Evolutionary conservation across 805 yeast species (phyloP), one percentile per base, ranked within the genome.

Genomic region (Zygoascus ofunaensis): DNA sequence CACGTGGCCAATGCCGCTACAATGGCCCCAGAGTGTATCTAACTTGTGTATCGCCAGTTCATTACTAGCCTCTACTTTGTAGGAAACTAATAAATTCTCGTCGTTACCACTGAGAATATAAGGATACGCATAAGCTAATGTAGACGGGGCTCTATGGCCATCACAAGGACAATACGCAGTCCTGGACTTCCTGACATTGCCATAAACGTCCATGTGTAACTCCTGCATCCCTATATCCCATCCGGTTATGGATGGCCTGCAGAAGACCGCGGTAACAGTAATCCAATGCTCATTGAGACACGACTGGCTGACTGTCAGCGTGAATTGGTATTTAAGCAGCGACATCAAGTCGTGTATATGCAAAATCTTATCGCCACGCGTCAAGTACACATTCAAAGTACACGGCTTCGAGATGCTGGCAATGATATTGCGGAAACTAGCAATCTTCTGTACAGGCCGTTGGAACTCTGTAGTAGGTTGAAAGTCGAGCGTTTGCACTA

Each of bases 1-100:
- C 14, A 47, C 42, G 21, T 45, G 40, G 21, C 35, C 24, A 4
- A 43, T 22, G 10, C 35, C 42, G 19, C 36, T 34, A 21, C 42
- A 39, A 35, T 47, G 44, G 3, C 50, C 50, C 46, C 44, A 47
- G 8, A 44, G 23, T 12, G 37, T 26, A 26, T 26, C 30, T 8
- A 26, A 7, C 12, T 26, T 26, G 12, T 8, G 12, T 26, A 26
- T 26, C 12, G 7, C 12, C 12, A 26, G 30, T 26, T 26, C 30
- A 8, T 7, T 26, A 8, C 10, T 8, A 26, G 30, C 30, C 14
- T 26, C 15, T 12, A 42, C 48, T 14, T 18, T 19, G 22, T 33
- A 41, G n/a, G 37, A 33, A 12, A 45, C 28, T 39, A 47, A 21
- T 8, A 39, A 42, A 5, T 38, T 38, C 26, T 47, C 46, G 17